These are phyloP conservation scores for Irpex sp. DNA, from an alignment of 1,284 basidiomycete species.

Conservation along the genomic window DNA sequence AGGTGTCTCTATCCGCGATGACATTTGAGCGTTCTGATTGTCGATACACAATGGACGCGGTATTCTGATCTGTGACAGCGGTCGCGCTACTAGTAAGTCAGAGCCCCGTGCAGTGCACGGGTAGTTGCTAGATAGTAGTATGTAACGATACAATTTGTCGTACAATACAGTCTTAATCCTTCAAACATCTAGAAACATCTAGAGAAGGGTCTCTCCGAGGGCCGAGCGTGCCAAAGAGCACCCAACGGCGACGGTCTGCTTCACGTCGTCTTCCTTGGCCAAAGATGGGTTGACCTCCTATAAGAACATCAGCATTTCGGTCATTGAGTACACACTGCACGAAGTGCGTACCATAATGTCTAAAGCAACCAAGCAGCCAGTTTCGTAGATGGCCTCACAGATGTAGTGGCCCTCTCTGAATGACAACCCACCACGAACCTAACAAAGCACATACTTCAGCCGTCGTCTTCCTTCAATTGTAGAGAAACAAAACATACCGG, in stretches of 20 bases:
- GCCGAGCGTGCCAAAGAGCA: constrained; percentile 91
- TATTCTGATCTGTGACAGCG: too few species aligned
- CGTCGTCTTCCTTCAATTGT: neutral
- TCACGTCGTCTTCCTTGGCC: constrained; percentile 65
- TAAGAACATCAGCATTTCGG: neutral
- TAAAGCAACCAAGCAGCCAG: constrained; percentile 86
- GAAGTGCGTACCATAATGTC: constrained; percentile 77
- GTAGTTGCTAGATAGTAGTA: too few species aligned
- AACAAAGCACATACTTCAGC: neutral
- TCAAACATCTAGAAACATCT: too few species aligned
- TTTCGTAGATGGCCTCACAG: constrained; percentile 92
- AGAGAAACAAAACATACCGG: constrained; percentile 50
- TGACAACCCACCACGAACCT: constrained; percentile 92
- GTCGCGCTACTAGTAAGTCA: too few species aligned
- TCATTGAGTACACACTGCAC: neutral
- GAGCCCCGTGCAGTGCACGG: too few species aligned
- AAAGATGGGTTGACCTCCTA: constrained; percentile 97
- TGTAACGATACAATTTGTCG: neutral
- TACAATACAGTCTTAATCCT: too few species aligned
- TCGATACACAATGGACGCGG: too few species aligned
- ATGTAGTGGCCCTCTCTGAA: constrained; percentile 99
- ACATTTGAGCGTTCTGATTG: too few species aligned
- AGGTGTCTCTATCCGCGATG: too few species aligned
- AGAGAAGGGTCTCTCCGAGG: constrained; percentile 54
- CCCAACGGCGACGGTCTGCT: constrained; percentile 91